phyloP scores from a whole-genome alignment of 2,329 filamentous ascomycete genomes.

The Cordyceps cicadae region DNA sequence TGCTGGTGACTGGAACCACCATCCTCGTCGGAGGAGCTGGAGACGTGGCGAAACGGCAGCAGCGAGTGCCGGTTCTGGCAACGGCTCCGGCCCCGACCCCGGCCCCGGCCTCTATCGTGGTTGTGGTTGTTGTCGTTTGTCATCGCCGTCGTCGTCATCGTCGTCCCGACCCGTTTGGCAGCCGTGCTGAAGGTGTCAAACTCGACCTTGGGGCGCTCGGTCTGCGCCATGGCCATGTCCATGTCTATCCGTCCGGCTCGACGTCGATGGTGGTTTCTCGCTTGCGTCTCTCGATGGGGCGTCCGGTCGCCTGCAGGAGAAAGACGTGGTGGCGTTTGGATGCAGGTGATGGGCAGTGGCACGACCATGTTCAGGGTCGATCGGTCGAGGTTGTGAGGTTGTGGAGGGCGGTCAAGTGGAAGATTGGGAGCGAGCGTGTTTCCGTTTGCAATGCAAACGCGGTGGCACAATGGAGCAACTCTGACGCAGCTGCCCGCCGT shows the following conservation, averaged over 20 bases:
- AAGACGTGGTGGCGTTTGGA: neutral
- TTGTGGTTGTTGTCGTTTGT: slow-evolving; percentile 1
- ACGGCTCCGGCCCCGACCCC: neutral
- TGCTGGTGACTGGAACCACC: neutral
- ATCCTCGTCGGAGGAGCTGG: slow-evolving; percentile 6
- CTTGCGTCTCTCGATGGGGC: neutral
- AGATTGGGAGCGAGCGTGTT: neutral
- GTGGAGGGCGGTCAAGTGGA: neutral
- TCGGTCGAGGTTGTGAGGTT: neutral
- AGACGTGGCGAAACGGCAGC: slow-evolving; percentile 1
- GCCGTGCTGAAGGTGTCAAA: neutral
- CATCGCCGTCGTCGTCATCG: slow-evolving; percentile 6
- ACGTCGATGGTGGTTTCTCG: neutral
- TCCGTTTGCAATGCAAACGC: slow-evolving; percentile 6
- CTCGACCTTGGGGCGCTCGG: neutral
- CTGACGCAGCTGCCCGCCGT: neutral
- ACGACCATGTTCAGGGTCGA: neutral
- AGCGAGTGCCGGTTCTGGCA: slow-evolving; percentile 1
- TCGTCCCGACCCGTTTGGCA: neutral
- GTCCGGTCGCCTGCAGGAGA: neutral
- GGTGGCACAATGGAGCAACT: neutral
- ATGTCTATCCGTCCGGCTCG: neutral
- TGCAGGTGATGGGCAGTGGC: neutral
- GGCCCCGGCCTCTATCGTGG: neutral
- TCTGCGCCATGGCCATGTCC: neutral